These are phyloP conservation scores for Tetrahymena borealis DNA, from an alignment of 73 alveolate species.

Conservation along the genomic window DNA sequence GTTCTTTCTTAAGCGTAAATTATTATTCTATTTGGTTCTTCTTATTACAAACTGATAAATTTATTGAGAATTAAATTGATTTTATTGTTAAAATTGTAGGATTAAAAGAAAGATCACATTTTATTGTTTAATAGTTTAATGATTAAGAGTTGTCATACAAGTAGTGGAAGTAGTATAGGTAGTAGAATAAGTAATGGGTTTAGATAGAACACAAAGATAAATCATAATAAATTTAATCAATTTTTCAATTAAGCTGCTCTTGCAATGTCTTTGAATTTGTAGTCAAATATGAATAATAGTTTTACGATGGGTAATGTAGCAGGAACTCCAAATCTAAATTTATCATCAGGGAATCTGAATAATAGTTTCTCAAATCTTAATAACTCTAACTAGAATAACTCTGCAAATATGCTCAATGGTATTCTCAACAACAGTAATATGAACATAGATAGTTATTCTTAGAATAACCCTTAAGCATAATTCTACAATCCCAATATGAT, in stretches of 20 bases:
- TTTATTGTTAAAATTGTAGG: too few relatives aligned
- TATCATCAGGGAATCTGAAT: background rate
- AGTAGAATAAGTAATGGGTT: background rate
- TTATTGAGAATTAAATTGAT: too few relatives aligned
- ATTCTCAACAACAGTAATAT: background rate
- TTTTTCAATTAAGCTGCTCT: background rate
- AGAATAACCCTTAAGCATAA: background rate
- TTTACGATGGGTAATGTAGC: background rate
- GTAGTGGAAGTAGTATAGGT: background rate
- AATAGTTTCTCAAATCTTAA: background rate
- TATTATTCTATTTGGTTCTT: too few relatives aligned
- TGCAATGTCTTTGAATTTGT: background rate
- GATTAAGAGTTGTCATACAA: background rate
- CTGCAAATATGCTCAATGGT: background rate
- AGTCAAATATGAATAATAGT: background rate
- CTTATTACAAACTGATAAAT: too few relatives aligned
- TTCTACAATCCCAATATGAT: background rate
- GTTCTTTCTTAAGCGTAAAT: background rate
- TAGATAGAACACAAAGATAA: background rate
- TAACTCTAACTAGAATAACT: background rate
- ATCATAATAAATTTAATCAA: background rate
- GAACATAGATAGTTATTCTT: background rate
- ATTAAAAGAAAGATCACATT: background rate
- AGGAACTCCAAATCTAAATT: background rate
- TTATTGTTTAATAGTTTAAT: background rate